Evolutionary conservation across 192 early-diverging fungal genomes (phyloP).

Genomic region (Podochytrium sp.): DNA sequence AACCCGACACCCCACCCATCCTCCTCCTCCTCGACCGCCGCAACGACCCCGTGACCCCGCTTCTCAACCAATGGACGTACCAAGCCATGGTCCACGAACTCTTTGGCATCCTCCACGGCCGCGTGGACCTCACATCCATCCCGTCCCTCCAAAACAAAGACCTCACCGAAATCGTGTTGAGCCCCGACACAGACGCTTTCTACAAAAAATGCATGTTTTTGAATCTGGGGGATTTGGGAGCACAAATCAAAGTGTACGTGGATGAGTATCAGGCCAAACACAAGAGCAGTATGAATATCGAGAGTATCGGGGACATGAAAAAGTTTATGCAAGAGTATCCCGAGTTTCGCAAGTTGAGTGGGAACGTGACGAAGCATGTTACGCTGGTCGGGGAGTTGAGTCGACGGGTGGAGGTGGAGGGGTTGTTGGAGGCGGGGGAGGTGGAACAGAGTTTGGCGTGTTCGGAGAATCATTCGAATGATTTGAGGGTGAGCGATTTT

Average conservation of each 20-base stretch:
- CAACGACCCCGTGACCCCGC: slow-evolving; percentile 93
- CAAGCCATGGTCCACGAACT: slow-evolving; percentile 98
- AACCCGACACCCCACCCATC: slow-evolving; percentile 82
- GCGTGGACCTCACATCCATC: slow-evolving; percentile 88
- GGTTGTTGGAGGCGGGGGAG: slow-evolving; percentile 86
- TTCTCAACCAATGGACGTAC: slow-evolving; percentile 97
- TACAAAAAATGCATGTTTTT: slow-evolving; percentile 89
- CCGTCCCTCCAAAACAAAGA: slow-evolving; percentile 80
- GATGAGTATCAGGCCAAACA: slow-evolving; percentile 94
- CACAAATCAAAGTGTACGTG: slow-evolving; percentile 91
- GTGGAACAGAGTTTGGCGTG: slow-evolving; percentile 94
- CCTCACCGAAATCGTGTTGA: slow-evolving; percentile 85
- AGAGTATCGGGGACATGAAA: slow-evolving; percentile 98
- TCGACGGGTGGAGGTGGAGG: slow-evolving; percentile 71
- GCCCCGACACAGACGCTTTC: slow-evolving; percentile 84
- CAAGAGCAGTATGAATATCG: slow-evolving; percentile 86
- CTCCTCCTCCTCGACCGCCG: slow-evolving; percentile 90
- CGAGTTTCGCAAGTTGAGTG: slow-evolving; percentile 93
- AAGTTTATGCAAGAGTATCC: slow-evolving; percentile 98
- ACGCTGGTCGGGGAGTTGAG: slow-evolving; percentile 96
- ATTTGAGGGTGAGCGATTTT: slow-evolving; percentile 71
- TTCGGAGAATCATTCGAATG: slow-evolving; percentile 79
- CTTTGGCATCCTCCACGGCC: slow-evolving; percentile 89
- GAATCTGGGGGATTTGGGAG: slow-evolving; percentile 94
- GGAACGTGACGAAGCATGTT: slow-evolving; percentile 98